These are phyloP conservation scores for Diaporthe sp. DNA, from an alignment of 2,329 filamentous ascomycete genomes.

Conservation along the genomic window DNA sequence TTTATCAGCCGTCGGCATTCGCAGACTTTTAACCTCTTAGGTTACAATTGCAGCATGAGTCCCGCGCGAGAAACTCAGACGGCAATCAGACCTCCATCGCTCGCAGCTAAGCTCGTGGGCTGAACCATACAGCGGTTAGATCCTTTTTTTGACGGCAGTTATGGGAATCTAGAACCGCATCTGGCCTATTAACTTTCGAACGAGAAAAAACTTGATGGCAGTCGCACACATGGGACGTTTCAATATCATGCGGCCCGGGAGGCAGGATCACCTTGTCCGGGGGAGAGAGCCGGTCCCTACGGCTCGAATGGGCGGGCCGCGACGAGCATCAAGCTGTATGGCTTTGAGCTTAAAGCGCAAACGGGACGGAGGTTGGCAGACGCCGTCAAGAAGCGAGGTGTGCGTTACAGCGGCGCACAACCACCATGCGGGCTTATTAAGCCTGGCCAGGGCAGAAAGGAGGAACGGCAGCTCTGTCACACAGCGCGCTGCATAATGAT, in stretches of 20 bases:
- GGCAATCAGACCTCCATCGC: no score
- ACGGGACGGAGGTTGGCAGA: background rate
- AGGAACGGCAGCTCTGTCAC: background rate
- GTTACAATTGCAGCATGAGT: background rate
- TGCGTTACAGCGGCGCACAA: no score
- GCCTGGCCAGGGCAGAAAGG: constrained; percentile 8
- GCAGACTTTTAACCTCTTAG: background rate
- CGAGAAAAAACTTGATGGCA: background rate
- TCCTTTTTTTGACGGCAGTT: background rate
- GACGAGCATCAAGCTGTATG: background rate
- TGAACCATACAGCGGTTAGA: constrained; percentile 5
- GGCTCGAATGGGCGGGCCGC: background rate
- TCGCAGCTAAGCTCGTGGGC: background rate
- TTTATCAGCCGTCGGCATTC: background rate
- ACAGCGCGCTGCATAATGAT: constrained; percentile 25
- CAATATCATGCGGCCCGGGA: constrained; percentile 1
- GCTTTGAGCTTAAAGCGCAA: background rate
- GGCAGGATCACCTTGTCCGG: constrained; percentile 11
- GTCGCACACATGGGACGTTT: constrained; percentile 7
- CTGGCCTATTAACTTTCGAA: background rate
- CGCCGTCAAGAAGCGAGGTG: constrained; percentile 10
- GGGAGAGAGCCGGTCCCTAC: background rate
- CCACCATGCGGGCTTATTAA: background rate
- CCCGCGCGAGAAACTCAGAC: background rate
- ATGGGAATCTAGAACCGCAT: constrained; percentile 29